These are phyloP conservation scores for Mentha longifolia DNA, from an alignment of 257 asterid genomes.

Conservation along the genomic window DNA sequence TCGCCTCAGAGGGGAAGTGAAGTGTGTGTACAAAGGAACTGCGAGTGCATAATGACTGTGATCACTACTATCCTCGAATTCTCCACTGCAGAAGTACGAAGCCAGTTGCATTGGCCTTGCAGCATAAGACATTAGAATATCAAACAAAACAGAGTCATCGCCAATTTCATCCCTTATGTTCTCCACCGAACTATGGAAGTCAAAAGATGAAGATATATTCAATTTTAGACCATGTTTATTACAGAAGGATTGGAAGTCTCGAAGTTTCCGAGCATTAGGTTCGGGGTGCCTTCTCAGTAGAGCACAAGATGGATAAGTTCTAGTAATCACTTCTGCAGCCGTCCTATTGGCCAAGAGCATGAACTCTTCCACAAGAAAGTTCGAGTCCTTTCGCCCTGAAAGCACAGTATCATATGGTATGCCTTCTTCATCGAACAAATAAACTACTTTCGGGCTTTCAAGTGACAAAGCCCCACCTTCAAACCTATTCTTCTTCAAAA, in stretches of 20 bases:
- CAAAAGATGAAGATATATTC: constrained; percentile 66
- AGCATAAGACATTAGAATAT: constrained; percentile 82
- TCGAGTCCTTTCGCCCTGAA: constrained; percentile 53
- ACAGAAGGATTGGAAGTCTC: constrained; percentile 76
- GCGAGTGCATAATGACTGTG: constrained; percentile 80
- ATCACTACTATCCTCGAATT: constrained; percentile 43
- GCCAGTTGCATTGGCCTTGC: constrained; percentile 93
- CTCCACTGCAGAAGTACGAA: constrained; percentile 83
- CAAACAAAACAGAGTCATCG: constrained; percentile 61
- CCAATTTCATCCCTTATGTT: constrained; percentile 55
- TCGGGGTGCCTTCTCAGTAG: constrained; percentile 83
- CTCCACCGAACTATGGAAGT: constrained; percentile 65
- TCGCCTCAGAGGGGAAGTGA: constrained; percentile 89
- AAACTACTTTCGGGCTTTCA: constrained; percentile 71
- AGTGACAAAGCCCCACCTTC: constrained; percentile 81
- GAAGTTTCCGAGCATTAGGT: constrained; percentile 74
- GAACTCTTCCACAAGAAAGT: constrained; percentile 84
- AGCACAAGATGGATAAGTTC: constrained; percentile 86
- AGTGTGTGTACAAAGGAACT: constrained; percentile 86
- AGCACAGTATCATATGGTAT: constrained; percentile 64
- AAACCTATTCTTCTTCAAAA: constrained; percentile 62
- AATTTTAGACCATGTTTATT: constrained; percentile 64
- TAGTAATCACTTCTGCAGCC: constrained; percentile 87
- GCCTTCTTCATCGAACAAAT: constrained; percentile 78
- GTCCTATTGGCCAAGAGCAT: constrained; percentile 89